Conservation (phyloP, 352 stramenopile species). For the Pythium folliculosum region DNA sequence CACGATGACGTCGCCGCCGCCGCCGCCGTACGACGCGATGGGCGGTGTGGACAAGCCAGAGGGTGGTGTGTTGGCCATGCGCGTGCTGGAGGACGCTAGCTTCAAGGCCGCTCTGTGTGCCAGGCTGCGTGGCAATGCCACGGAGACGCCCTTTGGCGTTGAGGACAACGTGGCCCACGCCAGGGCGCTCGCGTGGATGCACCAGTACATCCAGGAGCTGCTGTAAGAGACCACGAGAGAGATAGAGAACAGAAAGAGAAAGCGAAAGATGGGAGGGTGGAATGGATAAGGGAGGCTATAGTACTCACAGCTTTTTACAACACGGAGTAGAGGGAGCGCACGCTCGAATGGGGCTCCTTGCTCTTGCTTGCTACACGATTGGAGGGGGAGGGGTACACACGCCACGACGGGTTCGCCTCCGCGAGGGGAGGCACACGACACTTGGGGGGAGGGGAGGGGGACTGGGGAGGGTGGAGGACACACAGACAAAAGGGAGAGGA, state of each 20-base stretch:
- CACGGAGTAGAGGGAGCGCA: constrained; percentile 1
- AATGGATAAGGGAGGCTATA: neutral
- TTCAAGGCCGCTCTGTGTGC: constrained; percentile 47
- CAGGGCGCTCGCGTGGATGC: constrained; percentile 14
- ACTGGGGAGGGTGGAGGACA: neutral
- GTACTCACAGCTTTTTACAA: constrained; percentile 13
- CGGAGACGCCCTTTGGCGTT: no score
- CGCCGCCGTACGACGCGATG: constrained; percentile 29
- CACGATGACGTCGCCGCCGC: constrained; percentile 28
- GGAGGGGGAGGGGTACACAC: neutral
- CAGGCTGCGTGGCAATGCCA: constrained; percentile 14
- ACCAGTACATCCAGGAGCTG: constrained; percentile 18
- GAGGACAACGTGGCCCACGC: neutral
- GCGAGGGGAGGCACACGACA: neutral
- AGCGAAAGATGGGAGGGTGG: neutral
- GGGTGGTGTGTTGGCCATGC: constrained; percentile 8
- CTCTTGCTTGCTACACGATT: neutral
- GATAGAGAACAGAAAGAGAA: constrained; percentile 5
- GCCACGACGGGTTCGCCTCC: neutral
- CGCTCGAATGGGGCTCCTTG: neutral
- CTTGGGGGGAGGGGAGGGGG: neutral
- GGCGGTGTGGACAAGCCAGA: constrained; percentile 1
- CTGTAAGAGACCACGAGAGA: constrained; percentile 1
- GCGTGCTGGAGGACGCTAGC: constrained; percentile 38
- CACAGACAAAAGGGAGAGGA: neutral